Evolutionary conservation across 139 green algal species (phyloP), one percentile per base, ranked within the genome.

Genomic region (Trebouxia sp.): DNA sequence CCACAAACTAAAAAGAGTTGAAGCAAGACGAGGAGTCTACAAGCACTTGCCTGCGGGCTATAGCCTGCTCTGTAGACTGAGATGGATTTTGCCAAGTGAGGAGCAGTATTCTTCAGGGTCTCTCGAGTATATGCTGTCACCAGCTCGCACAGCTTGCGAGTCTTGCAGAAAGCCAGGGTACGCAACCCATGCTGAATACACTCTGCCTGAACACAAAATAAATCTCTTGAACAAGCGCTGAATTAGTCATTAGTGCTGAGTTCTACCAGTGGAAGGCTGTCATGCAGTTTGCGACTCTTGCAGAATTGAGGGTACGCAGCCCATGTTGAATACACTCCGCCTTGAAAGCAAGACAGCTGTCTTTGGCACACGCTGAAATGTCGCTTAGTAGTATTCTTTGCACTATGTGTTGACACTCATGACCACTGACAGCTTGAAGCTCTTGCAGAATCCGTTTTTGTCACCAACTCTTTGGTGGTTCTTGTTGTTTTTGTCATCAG

Each of bases 101-200:
- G 94, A 3, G 92, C 89, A n/a, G 85, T 87, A 50, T 80, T 82
- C 72, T 84, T 82, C 9, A 98, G 86, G 1, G 87, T 90, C 81
- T 97, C 92, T 15, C 93, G 85, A 2, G 91, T 91, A 87, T 99
- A 99, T 7, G 84, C 78, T 0, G 89, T 85, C 35, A 99, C 96
- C 58, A 99, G 91, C 92, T 99, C 96, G 48, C 89, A 96, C 62
- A 99, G 89, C 89, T 99, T 99, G 76, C 92, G 87, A 11, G 92
- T 96, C 81, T 94, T 95, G 88, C 96, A 99, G 83, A 99, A 99
- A 12, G 96, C 96, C 22, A 99, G 92, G 32, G 91, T 97, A 38
- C 91, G 81, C 74, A 98, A 83, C 8, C 92, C 91, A 83, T 99
- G 96, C 87, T 95, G 93, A 17, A 98, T 86, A 62, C 92, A 94